phyloP scores from a whole-genome alignment of 208 protist genomes.

The Leishmania guyanensis region DNA sequence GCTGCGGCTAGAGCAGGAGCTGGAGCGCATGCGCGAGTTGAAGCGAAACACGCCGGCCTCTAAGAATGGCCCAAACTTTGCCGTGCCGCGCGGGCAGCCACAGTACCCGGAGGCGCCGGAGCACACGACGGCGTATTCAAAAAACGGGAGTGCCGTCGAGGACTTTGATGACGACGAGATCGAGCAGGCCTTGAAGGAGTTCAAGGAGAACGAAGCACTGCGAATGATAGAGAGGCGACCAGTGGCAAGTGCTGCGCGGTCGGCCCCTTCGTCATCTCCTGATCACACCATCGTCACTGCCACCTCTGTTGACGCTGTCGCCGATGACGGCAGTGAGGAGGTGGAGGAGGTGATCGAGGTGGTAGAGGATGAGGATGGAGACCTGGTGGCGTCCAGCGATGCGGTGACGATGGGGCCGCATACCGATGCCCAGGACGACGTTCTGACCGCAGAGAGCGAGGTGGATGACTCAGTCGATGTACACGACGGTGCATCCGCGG shows the following conservation, averaged over 20 bases:
- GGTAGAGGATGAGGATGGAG: constrained; percentile 36
- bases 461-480: constrained; percentile 16
- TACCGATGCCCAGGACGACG: constrained; percentile 5
- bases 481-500: constrained; percentile 1
- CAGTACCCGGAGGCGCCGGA: constrained; percentile 57
- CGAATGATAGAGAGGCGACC: constrained; percentile 12
- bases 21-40: constrained; percentile 62
- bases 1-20: constrained; percentile 50
- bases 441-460: constrained; percentile 1
- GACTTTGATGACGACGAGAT: constrained; percentile 56
- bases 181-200: constrained; percentile 37
- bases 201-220: constrained; percentile 35
- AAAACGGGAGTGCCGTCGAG: constrained; percentile 48
- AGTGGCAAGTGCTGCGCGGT: background rate
- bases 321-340: constrained; percentile 16
- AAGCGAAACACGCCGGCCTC: constrained; percentile 23
- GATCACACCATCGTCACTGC: background rate
- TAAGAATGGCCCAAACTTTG: constrained; percentile 13
- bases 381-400: constrained; percentile 21
- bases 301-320: constrained; percentile 4
- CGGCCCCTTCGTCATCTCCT: background rate
- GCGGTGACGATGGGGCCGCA: constrained; percentile 9
- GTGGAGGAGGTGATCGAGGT: constrained; percentile 43
- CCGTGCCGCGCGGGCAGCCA: constrained; percentile 29
- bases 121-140: constrained; percentile 29